Evolutionary conservation across 352 stramenopile genomes (phyloP).

Genomic region (Pythium volutum): DNA sequence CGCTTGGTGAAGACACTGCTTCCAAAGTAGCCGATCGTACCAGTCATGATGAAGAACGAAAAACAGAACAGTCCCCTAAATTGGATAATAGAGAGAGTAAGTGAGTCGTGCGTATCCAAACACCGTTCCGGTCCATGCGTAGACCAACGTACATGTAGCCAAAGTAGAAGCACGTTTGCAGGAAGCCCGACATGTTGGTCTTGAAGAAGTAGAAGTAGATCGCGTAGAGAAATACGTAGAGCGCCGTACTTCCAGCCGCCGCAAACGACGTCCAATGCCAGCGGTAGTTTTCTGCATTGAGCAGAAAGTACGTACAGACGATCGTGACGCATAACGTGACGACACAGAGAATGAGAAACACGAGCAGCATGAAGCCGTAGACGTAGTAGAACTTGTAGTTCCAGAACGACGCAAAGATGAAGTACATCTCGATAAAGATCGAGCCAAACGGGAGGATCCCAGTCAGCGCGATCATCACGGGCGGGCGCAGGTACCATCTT

Average conservation of each 20-base stretch:
- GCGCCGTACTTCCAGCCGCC: slow-evolving; percentile 90
- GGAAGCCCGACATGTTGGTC: slow-evolving; percentile 98
- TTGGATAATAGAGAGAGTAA: background rate
- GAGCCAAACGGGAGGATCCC: slow-evolving; percentile 98
- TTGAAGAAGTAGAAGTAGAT: slow-evolving; percentile 99
- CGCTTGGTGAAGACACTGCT: slow-evolving; percentile 92
- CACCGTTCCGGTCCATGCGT: background rate
- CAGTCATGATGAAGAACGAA: slow-evolving; percentile 92
- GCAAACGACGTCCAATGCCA: slow-evolving; percentile 99
- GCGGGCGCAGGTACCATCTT: slow-evolving; percentile 76
- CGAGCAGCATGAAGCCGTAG: slow-evolving; percentile 98
- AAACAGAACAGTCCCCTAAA: slow-evolving; percentile 89
- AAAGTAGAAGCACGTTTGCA: slow-evolving; percentile 99
- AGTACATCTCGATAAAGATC: slow-evolving; percentile 99
- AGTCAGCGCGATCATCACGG: slow-evolving; percentile 92
- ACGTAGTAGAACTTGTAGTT: slow-evolving; percentile 99
- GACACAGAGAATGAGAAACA: slow-evolving; percentile 97
- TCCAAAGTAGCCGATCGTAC: slow-evolving; percentile 88
- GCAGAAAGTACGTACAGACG: slow-evolving; percentile 98
- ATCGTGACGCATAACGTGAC: slow-evolving; percentile 98
- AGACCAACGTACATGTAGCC: slow-evolving; percentile 91
- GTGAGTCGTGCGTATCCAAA: too few relatives aligned
- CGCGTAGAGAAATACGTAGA: slow-evolving; percentile 99
- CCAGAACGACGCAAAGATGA: slow-evolving; percentile 99
- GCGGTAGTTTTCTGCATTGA: slow-evolving; percentile 99